These are phyloP conservation scores for Phanerochaete carnosa DNA, from an alignment of 768 basidiomycete species.

Conservation along the genomic window DNA sequence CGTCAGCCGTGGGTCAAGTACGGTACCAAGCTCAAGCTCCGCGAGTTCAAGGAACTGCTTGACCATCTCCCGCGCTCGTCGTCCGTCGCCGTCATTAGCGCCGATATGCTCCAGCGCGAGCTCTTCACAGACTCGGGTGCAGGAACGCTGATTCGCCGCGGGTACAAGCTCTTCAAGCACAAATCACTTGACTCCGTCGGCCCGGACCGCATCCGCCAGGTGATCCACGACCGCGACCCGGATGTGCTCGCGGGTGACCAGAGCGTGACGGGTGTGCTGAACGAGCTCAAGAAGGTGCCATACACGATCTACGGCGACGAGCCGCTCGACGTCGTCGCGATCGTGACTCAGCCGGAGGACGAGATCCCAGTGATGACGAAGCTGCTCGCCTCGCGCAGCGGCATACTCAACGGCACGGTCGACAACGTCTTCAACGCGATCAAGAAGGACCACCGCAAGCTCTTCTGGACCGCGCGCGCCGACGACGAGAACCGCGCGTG, in stretches of 20 bases:
- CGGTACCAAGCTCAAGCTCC: slow-evolving; percentile 97
- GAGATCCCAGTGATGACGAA: slow-evolving; percentile 92
- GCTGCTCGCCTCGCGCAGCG: slow-evolving; percentile 82
- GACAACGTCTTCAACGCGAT: slow-evolving; percentile 98
- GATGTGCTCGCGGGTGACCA: slow-evolving; percentile 80
- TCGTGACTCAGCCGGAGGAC: slow-evolving; percentile 88
- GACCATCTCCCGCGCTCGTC: slow-evolving; percentile 98
- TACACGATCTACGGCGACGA: slow-evolving; percentile 99
- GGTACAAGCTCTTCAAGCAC: slow-evolving; percentile 97
- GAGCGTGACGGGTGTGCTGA: slow-evolving; percentile 86
- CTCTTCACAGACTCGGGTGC: slow-evolving; percentile 98
- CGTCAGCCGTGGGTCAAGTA: slow-evolving; percentile 99
- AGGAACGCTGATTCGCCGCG: slow-evolving; percentile 95
- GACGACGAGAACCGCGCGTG: slow-evolving; percentile 97
- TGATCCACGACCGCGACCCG: slow-evolving; percentile 93
- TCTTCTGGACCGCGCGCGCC: slow-evolving; percentile 97
- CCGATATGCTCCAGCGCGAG: slow-evolving; percentile 91
- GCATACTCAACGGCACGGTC: slow-evolving; percentile 89
- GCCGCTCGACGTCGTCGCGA: slow-evolving; percentile 90
- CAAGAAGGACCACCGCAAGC: slow-evolving; percentile 86
- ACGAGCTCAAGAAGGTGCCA: slow-evolving; percentile 73
- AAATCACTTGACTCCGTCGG: slow-evolving; percentile 77
- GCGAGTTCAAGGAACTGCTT: slow-evolving; percentile 98
- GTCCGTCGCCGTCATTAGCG: slow-evolving; percentile 96
- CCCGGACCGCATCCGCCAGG: slow-evolving; percentile 90